These are phyloP conservation scores for Avena insularis DNA, from an alignment of 176 grass and related monocot genomes.

Conservation along the genomic window DNA sequence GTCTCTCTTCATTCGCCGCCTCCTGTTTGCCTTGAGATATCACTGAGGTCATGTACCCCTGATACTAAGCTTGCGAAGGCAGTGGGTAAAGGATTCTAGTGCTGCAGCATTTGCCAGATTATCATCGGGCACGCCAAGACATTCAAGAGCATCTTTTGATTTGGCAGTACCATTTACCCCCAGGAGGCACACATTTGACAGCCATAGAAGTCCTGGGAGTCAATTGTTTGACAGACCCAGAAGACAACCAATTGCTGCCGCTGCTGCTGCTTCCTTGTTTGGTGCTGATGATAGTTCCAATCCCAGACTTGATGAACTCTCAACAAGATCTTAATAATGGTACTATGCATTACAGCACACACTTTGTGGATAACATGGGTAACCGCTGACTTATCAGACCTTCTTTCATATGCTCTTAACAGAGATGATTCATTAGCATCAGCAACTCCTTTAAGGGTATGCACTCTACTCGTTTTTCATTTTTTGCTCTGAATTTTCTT, in stretches of 20 bases:
- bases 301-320: constrained; percentile 84
- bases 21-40: constrained; percentile 85
- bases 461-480: background rate
- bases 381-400: constrained; percentile 66
- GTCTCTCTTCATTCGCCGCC: constrained; percentile 81
- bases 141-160: constrained; percentile 58
- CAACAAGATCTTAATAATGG: constrained; percentile 68
- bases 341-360: constrained; percentile 77
- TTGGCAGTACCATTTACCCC: constrained; percentile 52
- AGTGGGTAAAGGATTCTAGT: constrained; percentile 73
- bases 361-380: constrained; percentile 85
- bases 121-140: constrained; percentile 62
- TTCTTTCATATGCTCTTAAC: constrained; percentile 80
- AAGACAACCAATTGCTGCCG: constrained; percentile 58
- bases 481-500: background rate
- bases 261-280: constrained; percentile 73
- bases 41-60: constrained; percentile 88
- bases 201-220: constrained; percentile 67
- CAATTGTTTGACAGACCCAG: constrained; percentile 64
- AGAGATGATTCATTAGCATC: constrained; percentile 86
- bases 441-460: constrained; percentile 81
- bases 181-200: constrained; percentile 73
- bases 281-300: constrained; percentile 70
- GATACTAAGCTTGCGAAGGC: constrained; percentile 79
- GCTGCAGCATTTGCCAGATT: constrained; percentile 49